phyloP scores from a whole-genome alignment of 2,329 filamentous ascomycete genomes.

The Geoglossum cookeanum region DNA sequence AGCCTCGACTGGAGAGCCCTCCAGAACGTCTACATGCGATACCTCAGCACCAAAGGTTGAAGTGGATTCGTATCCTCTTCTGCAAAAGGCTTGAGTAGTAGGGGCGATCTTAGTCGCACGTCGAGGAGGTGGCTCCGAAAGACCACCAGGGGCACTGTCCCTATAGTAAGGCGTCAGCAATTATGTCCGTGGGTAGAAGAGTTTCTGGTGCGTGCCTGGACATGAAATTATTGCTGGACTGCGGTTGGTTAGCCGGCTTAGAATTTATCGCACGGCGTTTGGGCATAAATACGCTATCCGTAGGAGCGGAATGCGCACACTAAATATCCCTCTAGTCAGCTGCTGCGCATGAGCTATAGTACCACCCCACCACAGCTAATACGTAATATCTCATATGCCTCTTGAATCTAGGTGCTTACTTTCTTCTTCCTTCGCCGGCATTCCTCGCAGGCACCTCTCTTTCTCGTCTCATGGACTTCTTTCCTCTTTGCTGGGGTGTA shows the following conservation, averaged over 20 bases:
- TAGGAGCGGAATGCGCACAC: not conserved
- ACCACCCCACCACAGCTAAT: too few relatives aligned
- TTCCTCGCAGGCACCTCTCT: not conserved
- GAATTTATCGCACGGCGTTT: not conserved
- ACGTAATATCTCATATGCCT: too few relatives aligned
- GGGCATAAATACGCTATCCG: not conserved
- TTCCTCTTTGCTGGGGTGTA: slow-evolving; percentile 1
- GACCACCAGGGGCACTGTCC: not conserved
- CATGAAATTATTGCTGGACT: not conserved
- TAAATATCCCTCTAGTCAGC: not conserved
- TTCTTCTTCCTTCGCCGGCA: not conserved
- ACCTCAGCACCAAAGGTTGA: not conserved
- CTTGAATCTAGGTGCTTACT: not conserved
- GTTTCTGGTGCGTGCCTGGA: not conserved
- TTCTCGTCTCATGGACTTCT: not conserved
- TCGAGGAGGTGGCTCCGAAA: not conserved
- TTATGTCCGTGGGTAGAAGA: not conserved
- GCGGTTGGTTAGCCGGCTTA: not conserved
- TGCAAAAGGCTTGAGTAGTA: not conserved
- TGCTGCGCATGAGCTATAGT: too few relatives aligned
- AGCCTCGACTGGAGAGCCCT: not conserved
- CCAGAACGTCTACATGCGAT: not conserved
- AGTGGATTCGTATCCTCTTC: not conserved
- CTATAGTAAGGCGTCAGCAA: not conserved
- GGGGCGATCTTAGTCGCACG: not conserved